Evolutionary conservation across 2,329 filamentous ascomycete species (phyloP).

Genomic region (Cytospora chrysosperma): DNA sequence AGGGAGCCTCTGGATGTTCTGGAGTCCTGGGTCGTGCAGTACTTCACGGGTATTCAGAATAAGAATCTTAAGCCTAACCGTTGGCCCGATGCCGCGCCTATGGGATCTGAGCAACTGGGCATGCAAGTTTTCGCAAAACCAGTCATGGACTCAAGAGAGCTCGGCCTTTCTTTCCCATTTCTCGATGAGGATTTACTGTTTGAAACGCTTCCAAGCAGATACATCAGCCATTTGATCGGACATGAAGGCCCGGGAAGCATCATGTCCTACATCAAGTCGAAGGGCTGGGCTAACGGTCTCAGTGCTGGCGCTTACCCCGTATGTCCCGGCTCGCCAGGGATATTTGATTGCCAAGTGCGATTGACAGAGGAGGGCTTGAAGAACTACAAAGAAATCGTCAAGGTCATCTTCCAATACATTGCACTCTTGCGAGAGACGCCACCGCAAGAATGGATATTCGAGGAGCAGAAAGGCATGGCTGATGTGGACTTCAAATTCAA

Average conservation of each 20-base stretch:
- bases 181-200: conserved; percentile 79
- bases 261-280: conserved; percentile 83
- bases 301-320: conserved; percentile 74
- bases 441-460: conserved; percentile 89
- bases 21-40: conserved; percentile 78
- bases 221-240: conserved; percentile 84
- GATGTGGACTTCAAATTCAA: conserved; percentile 95
- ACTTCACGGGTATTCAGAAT: conserved; percentile 80
- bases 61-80: conserved; percentile 68
- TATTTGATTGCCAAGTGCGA: conserved; percentile 77
- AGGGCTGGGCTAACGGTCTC: conserved; percentile 84
- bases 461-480: conserved; percentile 85
- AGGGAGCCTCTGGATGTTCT: conserved; percentile 78
- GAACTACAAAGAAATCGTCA: conserved; percentile 78
- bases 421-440: conserved; percentile 76
- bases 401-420: conserved; percentile 88
- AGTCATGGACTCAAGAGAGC: conserved; percentile 79
- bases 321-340: conserved; percentile 72
- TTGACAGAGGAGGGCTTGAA: conserved; percentile 81
- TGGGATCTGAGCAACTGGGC: conserved; percentile 48
- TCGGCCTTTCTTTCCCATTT: conserved; percentile 82
- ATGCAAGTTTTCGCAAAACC: conserved; percentile 85
- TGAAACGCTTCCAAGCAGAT: conserved; percentile 78
- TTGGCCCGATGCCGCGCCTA: conserved; percentile 53
- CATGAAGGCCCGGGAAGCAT: conserved; percentile 93